Evolutionary conservation across 345 rosid genomes (phyloP), one percentile per base, ranked within the genome.

Genomic region (Draba incana): DNA sequence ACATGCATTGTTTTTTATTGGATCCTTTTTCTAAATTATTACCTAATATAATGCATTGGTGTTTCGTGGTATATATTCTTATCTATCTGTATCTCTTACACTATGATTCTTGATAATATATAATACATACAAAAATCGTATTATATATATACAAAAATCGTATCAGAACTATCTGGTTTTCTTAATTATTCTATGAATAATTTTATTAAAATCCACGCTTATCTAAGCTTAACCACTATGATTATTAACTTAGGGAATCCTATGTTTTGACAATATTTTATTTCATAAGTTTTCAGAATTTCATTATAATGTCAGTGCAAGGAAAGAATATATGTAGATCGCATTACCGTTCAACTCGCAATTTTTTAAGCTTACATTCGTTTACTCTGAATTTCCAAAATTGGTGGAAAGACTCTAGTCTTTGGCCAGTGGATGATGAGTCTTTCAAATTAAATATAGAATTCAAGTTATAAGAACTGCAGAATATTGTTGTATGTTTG

Each of bases 301-400:
- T 42, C 50, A 60, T 33, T 33, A 33, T 30, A 69, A 27, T 50
- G 74, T 69, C 74, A 59, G 67, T 49, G 33, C 53, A 39, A 69
- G 35, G 44, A 59, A 69, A 60, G 67, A 69, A 69, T 69, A 69
- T 50, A 59, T 62, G 59, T 69, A 60, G 60, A 69, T 69, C 67
- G 74, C 74, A 69, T 69, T 60, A 60, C 44, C 67, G 23, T 60
- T 52, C 67, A 69, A 60, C 39, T 69, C 60, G 24, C 50, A n/a
- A 6, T 3, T 51, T 45, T n/a, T 33, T 4, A 31, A 45, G 30
- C 4, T 33, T 63, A 38, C 56, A 46, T 63, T 53, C 14, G 8
- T 42, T 6, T 35, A 9, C 3, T 56, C 37, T 16, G 38, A 30
- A 31, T 54, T 23, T 35, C 5, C 6, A 10, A 49, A 49, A 31